phyloP scores from a whole-genome alignment of 2,329 filamentous ascomycete genomes.

The Coniochaeta sp. region DNA sequence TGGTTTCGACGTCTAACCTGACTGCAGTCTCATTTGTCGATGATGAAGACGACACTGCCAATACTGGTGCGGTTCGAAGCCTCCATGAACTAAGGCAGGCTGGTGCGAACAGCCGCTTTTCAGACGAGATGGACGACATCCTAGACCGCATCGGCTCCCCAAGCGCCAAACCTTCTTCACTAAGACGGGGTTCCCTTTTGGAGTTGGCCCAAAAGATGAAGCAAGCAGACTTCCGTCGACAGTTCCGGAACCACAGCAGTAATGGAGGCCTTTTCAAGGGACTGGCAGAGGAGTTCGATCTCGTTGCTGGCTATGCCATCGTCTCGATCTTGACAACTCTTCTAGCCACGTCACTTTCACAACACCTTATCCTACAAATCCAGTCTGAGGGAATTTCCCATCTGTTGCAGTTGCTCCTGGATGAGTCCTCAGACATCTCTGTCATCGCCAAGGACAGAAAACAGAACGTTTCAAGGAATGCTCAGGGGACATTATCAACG shows the following conservation, averaged over 20 bases:
- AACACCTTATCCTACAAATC: slow-evolving; percentile 51
- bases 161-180: slow-evolving; percentile 35
- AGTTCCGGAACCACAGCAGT: slow-evolving; percentile 68
- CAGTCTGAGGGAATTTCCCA: slow-evolving; percentile 43
- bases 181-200: slow-evolving; percentile 50
- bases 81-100: slow-evolving; percentile 60
- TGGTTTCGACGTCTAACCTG: slow-evolving; percentile 13
- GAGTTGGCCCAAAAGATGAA: slow-evolving; percentile 54
- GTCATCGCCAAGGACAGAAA: slow-evolving; percentile 56
- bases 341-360: slow-evolving; percentile 51
- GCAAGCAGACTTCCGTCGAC: slow-evolving; percentile 55
- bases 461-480: slow-evolving; percentile 61
- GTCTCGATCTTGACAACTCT: slow-evolving; percentile 58
- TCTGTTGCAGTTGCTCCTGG: slow-evolving; percentile 51
- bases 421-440: slow-evolving; percentile 46
- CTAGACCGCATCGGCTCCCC: slow-evolving; percentile 52
- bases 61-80: slow-evolving; percentile 48
- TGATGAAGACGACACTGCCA: slow-evolving; percentile 32
- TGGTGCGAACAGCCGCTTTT: slow-evolving; percentile 58
- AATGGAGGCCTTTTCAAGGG: slow-evolving; percentile 61
- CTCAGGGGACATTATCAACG: slow-evolving; percentile 45
- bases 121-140: slow-evolving; percentile 59
- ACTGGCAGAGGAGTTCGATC: slow-evolving; percentile 51
- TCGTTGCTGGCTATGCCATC: slow-evolving; percentile 55
- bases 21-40: slow-evolving; percentile 30